Evolutionary conservation across 2,329 filamentous ascomycete species (phyloP), one percentile per base, ranked within the genome.

Genomic region (Colletotrichum tabaci): DNA sequence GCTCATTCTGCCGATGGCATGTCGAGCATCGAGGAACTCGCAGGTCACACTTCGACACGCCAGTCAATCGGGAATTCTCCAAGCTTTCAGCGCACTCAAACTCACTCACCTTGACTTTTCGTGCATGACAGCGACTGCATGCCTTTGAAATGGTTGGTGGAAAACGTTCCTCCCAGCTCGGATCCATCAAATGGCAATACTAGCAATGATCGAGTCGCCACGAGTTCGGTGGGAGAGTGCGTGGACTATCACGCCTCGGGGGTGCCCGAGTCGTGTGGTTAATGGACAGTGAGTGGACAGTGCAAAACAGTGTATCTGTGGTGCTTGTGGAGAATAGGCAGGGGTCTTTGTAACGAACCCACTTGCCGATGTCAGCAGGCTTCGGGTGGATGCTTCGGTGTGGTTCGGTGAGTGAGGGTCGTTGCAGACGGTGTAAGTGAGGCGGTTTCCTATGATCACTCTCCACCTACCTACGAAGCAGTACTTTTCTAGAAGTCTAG

Each of bases 21-120:
- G 70, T 23, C 12, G 73, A 67, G 49, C 74, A 75, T 38, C 8
- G 79, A 76, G 68, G 80, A 71, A 64, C 74, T 74, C 52, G 78
- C 77, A 73, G 74, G 76, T 69, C 76, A 80, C 53, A 74, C 78
- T 71, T 49, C 18, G 21, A 38, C 7, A 16, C 30, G 7, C 30
- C 30, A 35, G 55, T 65, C 52, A 46, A 40, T 56, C 42, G 16
- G 26, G 6, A 26, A 3, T 50, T 13, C 49, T 52, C 35, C 4
- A 3, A 53, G 4, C 15, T 15, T 18, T 30, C 10, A 5, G 40
- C 10, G 60, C 12, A n/a, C 15, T 4, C 12, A n/a, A 10, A 18
- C 53, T 46, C 79, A 18, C 53, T 46, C 79, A 82, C 71, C 65
- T 75, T 74, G 44, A 75, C 74, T 61, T 75, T 74, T 13, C 73